Evolutionary conservation across 106 monocot species (phyloP).

Genomic region (Dioscorea alata): DNA sequence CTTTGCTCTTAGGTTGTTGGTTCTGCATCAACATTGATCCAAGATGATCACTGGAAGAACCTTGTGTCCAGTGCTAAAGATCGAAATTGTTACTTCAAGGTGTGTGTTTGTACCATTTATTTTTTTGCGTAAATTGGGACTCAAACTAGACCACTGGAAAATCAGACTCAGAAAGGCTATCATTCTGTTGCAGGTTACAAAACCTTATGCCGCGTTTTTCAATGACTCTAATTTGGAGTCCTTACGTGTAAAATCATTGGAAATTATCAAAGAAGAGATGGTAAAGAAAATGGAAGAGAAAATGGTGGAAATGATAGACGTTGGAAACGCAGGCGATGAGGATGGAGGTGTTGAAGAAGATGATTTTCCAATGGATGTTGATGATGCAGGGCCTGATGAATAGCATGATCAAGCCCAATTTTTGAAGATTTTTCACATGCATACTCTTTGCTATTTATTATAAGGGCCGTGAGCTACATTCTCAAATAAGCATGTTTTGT

Average conservation of each 20-base stretch:
- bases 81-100: constrained; percentile 63
- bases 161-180: no score
- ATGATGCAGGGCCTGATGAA: constrained; percentile 38
- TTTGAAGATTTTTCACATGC: no score
- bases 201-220: constrained; percentile 75
- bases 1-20: constrained; percentile 65
- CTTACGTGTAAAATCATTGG: constrained; percentile 14
- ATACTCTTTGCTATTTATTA: no score
- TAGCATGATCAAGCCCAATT: neutral
- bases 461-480: no score
- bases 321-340: neutral
- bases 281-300: constrained; percentile 19
- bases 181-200: constrained; percentile 46
- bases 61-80: constrained; percentile 70
- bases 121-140: neutral
- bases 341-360: constrained; percentile 15
- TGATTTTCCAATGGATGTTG: constrained; percentile 35
- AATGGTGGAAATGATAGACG: constrained; percentile 12
- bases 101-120: constrained; percentile 8
- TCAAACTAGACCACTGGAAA: no score
- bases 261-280: constrained; percentile 1
- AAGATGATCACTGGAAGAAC: constrained; percentile 85
- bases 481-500: no score
- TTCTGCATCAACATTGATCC: constrained; percentile 79
- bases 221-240: constrained; percentile 47